Base-by-base conservation (phyloP, 768 basidiomycete species). In the Rhizopogon vesiculosus region DNA sequence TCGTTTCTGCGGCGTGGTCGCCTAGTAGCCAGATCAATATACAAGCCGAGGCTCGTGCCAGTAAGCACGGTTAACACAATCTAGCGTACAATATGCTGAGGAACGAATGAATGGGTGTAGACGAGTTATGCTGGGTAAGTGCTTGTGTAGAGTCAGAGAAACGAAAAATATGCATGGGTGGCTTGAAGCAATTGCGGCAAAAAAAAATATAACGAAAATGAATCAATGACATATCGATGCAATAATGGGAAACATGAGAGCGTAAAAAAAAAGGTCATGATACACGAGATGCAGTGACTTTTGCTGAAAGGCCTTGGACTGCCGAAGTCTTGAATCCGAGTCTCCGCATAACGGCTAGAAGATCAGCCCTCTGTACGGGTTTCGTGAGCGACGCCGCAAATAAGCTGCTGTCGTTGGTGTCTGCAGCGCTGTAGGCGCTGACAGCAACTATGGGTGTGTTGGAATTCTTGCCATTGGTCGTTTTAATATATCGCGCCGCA, bases 401-500 rank as follows among this genome's bases (percentile, higher is more conserved):
- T 48, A 92, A 71, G 57, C 83, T 84, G 69, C 79, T 84, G 54
- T 86, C 85, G 57, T 73, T 79, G 33, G 80, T 75, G 57, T 92
- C 89, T 16, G 75, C 76, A 9, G 85, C 83, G 60, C 90, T 87
- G 68, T 93, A 93, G 33, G 91, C 92, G 66, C 91, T 95, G 50
- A 96, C 86, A 52, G 92, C 89, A 57, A 96, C 85, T 51, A 95
- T 98, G 0, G 96, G 96, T 10, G 93, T 95, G 62, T 82, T 86
- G 50, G 89, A 85, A 64, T 98, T 98, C 76, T 88, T 95, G 77
- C 92, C 93, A 69, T 91, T 93, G 16, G 95, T 98, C 62, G 87
- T 93, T 76, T 93, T 93, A 77, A 99, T 96, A 73, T 97, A 98
- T 53, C 93, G 82, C 10, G 97, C 95, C 35, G 97, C 97, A 61